Evolutionary conservation across 345 rosid genomes (phyloP).

Genomic region (Citrus sinensis): DVS_A1.0 CM039165.1:34258001-34258500

Average conservation of each 20-base stretch:
- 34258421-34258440: background rate
- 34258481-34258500: slow-evolving; percentile 93
- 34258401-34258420: background rate
- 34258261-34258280: background rate
- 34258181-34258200: background rate
- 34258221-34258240: background rate
- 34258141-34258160: background rate
- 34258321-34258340: background rate
- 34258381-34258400: background rate
- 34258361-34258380: background rate
- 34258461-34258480: slow-evolving; percentile 98
- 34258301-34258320: background rate
- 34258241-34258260: background rate
- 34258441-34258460: slow-evolving; percentile 86
- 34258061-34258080: background rate
- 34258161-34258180: background rate
- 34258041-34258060: slow-evolving; percentile 39
- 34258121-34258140: background rate
- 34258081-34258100: background rate
- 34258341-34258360: background rate
- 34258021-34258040: slow-evolving; percentile 78
- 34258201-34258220: background rate
- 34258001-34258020: slow-evolving; percentile 96
- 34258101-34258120: background rate
- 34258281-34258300: background rate